Percentiles rank a stretch among this genome's conserved stretches.
phyloP scores from a whole-genome alignment of 306 rosid genomes.

The Pyrus communis region DNA sequence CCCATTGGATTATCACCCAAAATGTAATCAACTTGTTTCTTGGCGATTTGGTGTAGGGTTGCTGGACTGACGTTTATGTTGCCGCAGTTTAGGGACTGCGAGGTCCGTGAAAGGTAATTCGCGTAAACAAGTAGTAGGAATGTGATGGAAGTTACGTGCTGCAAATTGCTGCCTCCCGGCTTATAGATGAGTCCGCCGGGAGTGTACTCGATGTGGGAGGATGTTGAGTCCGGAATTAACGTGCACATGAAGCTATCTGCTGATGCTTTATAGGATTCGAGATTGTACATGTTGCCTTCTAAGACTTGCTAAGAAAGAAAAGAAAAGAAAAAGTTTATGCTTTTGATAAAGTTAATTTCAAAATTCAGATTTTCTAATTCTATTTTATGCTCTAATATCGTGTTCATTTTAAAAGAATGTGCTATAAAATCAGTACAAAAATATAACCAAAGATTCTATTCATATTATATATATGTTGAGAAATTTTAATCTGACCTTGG shows the following conservation, averaged over 20 bases:
- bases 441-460: neutral
- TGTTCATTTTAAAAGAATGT: neutral
- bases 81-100: constrained; percentile 62
- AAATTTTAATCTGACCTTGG: constrained; percentile 46
- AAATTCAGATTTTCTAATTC: neutral
- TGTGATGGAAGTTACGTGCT: constrained; percentile 72
- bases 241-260: constrained; percentile 91
- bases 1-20: constrained; percentile 71
- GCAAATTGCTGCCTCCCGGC: constrained; percentile 92
- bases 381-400: neutral
- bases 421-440: neutral
- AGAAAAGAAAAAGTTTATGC: neutral
- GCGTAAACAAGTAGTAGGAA: constrained; percentile 76
- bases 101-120: constrained; percentile 53
- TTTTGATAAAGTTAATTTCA: neutral
- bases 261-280: constrained; percentile 63
- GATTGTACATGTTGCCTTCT: constrained; percentile 51
- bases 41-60: constrained; percentile 57
- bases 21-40: constrained; percentile 83
- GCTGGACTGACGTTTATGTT: constrained; percentile 47
- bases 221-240: constrained; percentile 59
- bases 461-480: no score
- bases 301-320: constrained; percentile 54
- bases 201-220: constrained; percentile 67
- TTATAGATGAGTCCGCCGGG: constrained; percentile 87